Conservation (phyloP, 2,329 filamentous ascomycete genomes). For the Berkeleyomyces rouxiae region DNA sequence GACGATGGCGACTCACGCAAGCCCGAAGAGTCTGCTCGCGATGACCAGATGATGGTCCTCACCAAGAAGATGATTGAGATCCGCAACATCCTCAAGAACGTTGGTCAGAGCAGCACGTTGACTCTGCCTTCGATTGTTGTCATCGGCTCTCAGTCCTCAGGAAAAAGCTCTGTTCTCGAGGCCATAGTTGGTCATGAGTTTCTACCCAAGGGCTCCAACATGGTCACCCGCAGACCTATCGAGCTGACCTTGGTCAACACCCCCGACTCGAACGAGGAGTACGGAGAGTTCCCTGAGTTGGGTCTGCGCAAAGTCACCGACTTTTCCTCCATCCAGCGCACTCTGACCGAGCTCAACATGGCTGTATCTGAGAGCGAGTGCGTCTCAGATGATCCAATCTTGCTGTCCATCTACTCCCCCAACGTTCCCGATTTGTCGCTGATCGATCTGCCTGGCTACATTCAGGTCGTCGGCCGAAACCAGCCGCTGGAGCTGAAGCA, state of each 20-base stretch:
- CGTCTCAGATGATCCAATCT: constrained; percentile 92
- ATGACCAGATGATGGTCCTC: constrained; percentile 98
- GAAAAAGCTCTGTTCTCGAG: constrained; percentile 93
- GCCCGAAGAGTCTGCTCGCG: constrained; percentile 52
- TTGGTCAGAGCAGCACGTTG: constrained; percentile 79
- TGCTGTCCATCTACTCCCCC: constrained; percentile 86
- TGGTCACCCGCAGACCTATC: constrained; percentile 92
- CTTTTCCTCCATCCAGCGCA: constrained; percentile 82
- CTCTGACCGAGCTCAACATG: constrained; percentile 83
- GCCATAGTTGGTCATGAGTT: constrained; percentile 97
- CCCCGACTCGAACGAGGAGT: constrained; percentile 69
- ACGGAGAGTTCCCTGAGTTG: constrained; percentile 88
- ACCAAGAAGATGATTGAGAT: constrained; percentile 99
- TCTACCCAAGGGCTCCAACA: constrained; percentile 91
- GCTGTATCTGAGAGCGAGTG: constrained; percentile 83
- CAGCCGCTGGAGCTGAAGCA: constrained; percentile 85
- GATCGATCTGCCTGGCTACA: constrained; percentile 93
- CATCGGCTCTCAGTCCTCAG: constrained; percentile 93
- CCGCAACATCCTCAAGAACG: constrained; percentile 71
- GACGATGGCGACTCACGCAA: constrained; percentile 55
- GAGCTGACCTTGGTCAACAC: constrained; percentile 94
- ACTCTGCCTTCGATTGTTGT: constrained; percentile 96
- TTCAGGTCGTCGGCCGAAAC: constrained; percentile 82
- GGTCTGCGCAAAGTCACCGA: constrained; percentile 81
- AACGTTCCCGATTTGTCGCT: constrained; percentile 89